Conservation (phyloP, 805 yeast genomes). For the Wickerhamiella azyma region DNA sequence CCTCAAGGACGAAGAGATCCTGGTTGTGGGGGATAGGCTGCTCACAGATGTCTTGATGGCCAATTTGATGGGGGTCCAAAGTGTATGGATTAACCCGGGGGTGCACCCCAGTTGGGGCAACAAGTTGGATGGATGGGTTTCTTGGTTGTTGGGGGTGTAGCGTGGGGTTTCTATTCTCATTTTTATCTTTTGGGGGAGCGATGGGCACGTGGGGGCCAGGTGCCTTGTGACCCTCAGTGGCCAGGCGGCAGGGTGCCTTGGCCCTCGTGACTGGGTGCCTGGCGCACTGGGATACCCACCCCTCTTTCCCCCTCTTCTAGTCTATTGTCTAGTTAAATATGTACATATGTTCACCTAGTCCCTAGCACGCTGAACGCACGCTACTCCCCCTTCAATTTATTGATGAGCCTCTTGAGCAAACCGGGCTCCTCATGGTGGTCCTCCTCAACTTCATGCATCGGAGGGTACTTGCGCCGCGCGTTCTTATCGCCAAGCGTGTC, state of each 20-base stretch:
- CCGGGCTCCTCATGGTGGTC: conserved; percentile 19
- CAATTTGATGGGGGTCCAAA: conserved; percentile 76
- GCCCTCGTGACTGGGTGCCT: too few species aligned
- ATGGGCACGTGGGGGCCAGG: too few species aligned
- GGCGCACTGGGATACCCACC: too few species aligned
- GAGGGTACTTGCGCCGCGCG: conserved; percentile 52
- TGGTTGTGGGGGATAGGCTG: conserved; percentile 80
- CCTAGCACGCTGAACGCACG: not conserved
- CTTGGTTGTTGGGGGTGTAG: too few species aligned
- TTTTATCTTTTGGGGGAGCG: too few species aligned
- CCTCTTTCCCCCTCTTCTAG: too few species aligned
- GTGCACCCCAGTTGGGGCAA: conserved; percentile 30
- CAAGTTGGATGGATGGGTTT: conserved; percentile 14
- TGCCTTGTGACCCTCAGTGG: too few species aligned
- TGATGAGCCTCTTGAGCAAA: conserved; percentile 25
- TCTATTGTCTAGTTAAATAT: not conserved
- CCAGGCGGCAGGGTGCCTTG: too few species aligned
- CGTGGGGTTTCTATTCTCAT: too few species aligned
- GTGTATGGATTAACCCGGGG: conserved; percentile 75
- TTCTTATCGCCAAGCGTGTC: conserved; percentile 69
- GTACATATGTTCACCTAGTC: not conserved
- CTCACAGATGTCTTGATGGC: conserved; percentile 92
- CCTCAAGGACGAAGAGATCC: conserved; percentile 48
- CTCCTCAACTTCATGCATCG: conserved; percentile 18
- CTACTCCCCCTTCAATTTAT: conserved; percentile 21